Base-by-base conservation (phyloP, 805 yeast genomes). In the Candida lessepsii region DNA sequence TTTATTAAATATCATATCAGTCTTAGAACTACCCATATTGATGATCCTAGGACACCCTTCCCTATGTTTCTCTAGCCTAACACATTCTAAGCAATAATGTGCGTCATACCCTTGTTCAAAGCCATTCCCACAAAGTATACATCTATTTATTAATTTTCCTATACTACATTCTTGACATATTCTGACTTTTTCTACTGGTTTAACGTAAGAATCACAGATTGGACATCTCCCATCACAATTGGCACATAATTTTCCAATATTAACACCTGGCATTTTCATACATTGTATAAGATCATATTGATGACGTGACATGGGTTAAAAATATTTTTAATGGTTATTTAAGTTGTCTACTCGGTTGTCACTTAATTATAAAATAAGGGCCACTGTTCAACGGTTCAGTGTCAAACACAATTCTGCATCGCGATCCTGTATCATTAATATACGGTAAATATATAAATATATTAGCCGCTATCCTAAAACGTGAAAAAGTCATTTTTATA, bases 141-240 rank as follows among this genome's bases (percentile, higher is more conserved):
- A 90, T 45, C 74, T 76, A 14, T 73, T 76, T 2, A 71, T 72
- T 31, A 65, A 58, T 41, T 80, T 77, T 5, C 95, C 95, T 52
- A 80, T 80, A 0, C 95, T 75, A 56, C 98, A 90, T 46, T 83
- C 91, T 44, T 84, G 90, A 59, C 98, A 90, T 15, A 88, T 73
- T 42, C 84, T 70, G 1, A 80, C 96, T 42, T 69, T 60, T 13
- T 75, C 70, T 6, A 76, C 73, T 0, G 93, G 88, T 46, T 81
- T 78, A 5, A 87, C 96, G 49, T 73, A 76, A 1, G 96, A 84
- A 55, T 89, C 97, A 60, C 98, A 90, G 2, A 80, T 70, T 2
- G 96, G 96, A 54, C 98, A 90, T 49, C 80, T 74, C 1, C 96
- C 97, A 56, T 90, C 96, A 58, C 98, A 90, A 57, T 76, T 85